Evolutionary conservation across 2,329 filamentous ascomycete species (phyloP).

Genomic region (Claviceps purpurea): DNA sequence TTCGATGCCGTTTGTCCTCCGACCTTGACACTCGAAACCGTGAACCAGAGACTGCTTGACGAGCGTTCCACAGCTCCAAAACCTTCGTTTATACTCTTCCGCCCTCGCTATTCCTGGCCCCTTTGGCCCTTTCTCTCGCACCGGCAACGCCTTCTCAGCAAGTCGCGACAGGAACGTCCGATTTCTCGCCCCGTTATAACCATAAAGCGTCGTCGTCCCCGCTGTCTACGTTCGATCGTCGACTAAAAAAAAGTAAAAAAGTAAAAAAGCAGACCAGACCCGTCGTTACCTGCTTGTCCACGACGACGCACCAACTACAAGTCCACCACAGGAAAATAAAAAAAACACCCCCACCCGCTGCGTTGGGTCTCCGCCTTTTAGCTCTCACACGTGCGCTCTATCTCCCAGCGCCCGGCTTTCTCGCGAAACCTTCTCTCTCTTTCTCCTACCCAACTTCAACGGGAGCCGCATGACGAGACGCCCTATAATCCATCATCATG

Average conservation of each 20-base stretch:
- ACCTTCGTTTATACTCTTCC: not conserved
- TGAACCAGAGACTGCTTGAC: no score
- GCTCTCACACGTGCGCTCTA: slow-evolving; percentile 6
- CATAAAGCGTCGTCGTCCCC: not conserved
- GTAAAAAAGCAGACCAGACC: no score
- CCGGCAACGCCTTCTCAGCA: not conserved
- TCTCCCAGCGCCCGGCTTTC: slow-evolving; percentile 2
- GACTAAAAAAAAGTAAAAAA: no score
- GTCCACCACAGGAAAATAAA: slow-evolving; percentile 2
- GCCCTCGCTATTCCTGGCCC: not conserved
- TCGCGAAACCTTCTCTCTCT: slow-evolving; percentile 2
- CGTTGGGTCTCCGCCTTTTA: slow-evolving; percentile 7
- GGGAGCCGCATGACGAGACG: slow-evolving; percentile 25
- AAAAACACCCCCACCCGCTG: slow-evolving; percentile 4
- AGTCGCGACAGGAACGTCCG: not conserved
- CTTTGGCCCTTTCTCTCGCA: not conserved
- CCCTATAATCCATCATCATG: slow-evolving; percentile 35
- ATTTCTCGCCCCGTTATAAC: not conserved
- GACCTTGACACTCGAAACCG: not conserved
- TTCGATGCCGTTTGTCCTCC: not conserved
- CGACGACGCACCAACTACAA: not conserved
- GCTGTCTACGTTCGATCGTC: not conserved
- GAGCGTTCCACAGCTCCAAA: no score
- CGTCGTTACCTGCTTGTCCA: not conserved
- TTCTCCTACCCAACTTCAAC: slow-evolving; percentile 8